phyloP scores from a whole-genome alignment of 2,329 filamentous ascomycete genomes.

The Didymellaceae sp. region DNA sequence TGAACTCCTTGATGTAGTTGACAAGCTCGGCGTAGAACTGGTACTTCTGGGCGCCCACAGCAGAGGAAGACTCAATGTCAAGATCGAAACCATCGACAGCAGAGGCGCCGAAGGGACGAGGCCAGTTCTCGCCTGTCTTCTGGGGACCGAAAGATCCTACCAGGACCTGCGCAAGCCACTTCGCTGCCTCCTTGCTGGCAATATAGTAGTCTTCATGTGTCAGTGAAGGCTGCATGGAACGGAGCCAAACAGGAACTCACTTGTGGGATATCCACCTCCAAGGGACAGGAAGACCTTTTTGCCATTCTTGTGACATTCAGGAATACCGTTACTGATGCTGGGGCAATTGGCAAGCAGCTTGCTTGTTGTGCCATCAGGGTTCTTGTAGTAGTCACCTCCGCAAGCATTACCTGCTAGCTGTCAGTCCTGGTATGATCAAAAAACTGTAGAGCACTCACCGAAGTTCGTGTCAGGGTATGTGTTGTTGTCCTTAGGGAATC shows the following conservation, averaged over 20 bases:
- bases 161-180: slow-evolving; percentile 58
- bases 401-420: slow-evolving; percentile 52
- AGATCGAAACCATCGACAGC: slow-evolving; percentile 62
- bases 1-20: slow-evolving; percentile 52
- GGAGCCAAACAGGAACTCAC: neutral
- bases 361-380: slow-evolving; percentile 48
- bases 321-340: slow-evolving; percentile 48
- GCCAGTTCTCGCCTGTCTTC: slow-evolving; percentile 39
- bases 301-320: slow-evolving; percentile 39
- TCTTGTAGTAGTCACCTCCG: slow-evolving; percentile 39
- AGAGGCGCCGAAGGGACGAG: slow-evolving; percentile 57
- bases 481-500: slow-evolving; percentile 57
- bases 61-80: slow-evolving; percentile 50
- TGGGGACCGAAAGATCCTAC: slow-evolving; percentile 59
- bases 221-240: neutral
- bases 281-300: slow-evolving; percentile 55
- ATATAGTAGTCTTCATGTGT: slow-evolving; percentile 53
- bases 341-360: slow-evolving; percentile 53
- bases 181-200: slow-evolving; percentile 47
- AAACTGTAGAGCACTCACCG: slow-evolving; percentile 45
- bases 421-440: neutral
- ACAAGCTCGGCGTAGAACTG: slow-evolving; percentile 58
- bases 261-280: slow-evolving; percentile 49
- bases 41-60: slow-evolving; percentile 36
- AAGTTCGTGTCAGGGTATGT: slow-evolving; percentile 63